Base-by-base conservation (phyloP, 176 grass and related monocot species). In the Triticum monococcum region DNA sequence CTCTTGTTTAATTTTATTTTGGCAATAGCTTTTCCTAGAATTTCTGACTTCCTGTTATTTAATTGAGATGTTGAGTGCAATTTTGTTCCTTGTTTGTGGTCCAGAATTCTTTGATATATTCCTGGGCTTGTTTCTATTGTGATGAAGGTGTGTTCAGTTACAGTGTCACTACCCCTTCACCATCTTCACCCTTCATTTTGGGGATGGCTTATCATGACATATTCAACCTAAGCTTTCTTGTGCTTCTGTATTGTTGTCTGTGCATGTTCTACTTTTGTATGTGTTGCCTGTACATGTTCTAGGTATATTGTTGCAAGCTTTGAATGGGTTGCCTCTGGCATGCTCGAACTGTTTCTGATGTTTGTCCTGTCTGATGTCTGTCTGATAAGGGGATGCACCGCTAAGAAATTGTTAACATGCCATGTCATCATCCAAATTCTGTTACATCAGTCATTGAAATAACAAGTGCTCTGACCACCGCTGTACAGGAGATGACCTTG, bases 401-500 rank as follows among this genome's bases (percentile, higher is more conserved):
- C 37, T 40, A 40, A 40, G 37, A 40, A 40, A 40, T 40, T 40
- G 37, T 40, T 40, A 40, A 40, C 37, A 40, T 40, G 37, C 37
- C 37, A 40, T 40, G 37, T 40, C 37, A 40, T 38, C 37, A 38
- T 38, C 7, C 37, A 38, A 38, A 2, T 8, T 38, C 37, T 38
- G 37, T 38, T 33, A 18, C 4, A 17, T 23, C 30, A 3, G 66
- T 26, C 30, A 68, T 24, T 43, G 35, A 76, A 86, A 69, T 68
- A 61, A 62, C 50, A 30, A 23, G 8, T 81, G 2, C 26, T 20
- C 6, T 76, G 24, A 20, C 22, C 12, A 3, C 37, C 37, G 37
- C 2, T 38, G 37, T 30, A 36, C 65, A 98, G 95, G 95, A 98
- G 73, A 95, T 95, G 93, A 98, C 92, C 59, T 70, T 98, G 79